Conservation (phyloP, 495 filamentous ascomycete species). For the Amniculicola lignicola region DNA sequence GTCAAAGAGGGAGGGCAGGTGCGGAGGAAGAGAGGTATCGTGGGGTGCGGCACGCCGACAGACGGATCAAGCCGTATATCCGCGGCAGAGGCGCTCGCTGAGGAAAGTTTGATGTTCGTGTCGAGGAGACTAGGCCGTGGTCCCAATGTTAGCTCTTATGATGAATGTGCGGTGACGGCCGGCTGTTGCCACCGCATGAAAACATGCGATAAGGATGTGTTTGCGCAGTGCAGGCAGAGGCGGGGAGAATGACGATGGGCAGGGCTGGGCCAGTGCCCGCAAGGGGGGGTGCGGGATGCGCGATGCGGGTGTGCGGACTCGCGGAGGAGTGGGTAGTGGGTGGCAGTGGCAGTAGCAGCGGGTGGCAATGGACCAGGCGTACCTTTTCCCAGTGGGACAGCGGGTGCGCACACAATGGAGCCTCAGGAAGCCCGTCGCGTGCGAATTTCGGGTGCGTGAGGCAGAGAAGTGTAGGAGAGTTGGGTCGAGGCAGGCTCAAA, state of each 20-base stretch:
- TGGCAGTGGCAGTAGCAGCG: neutral
- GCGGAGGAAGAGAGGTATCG: neutral
- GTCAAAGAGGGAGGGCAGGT: conserved; percentile 5
- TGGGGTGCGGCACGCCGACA: conserved; percentile 10
- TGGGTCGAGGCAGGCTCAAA: conserved; percentile 8
- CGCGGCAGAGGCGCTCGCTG: neutral
- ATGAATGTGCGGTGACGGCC: neutral
- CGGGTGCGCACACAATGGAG: conserved; percentile 4
- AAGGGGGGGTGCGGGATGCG: too few species aligned
- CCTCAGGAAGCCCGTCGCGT: neutral
- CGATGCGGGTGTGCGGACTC: too few species aligned
- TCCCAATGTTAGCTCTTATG: neutral
- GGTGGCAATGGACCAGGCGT: conserved; percentile 3
- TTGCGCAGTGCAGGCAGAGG: neutral
- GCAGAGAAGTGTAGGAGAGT: conserved; percentile 16
- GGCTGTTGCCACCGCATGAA: neutral
- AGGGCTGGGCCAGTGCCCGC: neutral
- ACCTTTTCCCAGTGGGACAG: conserved; percentile 11
- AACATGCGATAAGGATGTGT: neutral
- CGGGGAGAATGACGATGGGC: neutral
- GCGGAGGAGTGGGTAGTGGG: neutral
- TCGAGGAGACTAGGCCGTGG: neutral
- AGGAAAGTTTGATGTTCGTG: neutral
- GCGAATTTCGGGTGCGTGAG: conserved; percentile 1
- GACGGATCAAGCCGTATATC: neutral